phyloP scores from a whole-genome alignment of 2,329 filamentous ascomycete genomes.

The Emmonsia crescens region DNA sequence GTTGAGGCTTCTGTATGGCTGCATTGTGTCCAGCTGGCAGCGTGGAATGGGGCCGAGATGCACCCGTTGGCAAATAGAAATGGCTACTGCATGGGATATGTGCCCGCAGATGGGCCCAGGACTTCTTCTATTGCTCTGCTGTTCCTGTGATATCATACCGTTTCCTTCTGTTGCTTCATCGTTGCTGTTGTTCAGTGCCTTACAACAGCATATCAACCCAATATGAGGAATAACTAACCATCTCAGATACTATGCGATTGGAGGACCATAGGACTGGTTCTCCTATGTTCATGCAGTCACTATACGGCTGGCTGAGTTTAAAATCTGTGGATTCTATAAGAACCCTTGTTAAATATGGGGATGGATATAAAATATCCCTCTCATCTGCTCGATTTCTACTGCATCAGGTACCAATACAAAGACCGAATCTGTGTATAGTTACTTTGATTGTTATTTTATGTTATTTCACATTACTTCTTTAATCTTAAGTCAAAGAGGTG shows the following conservation, averaged over 20 bases:
- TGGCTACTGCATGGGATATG: neutral
- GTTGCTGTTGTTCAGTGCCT: neutral
- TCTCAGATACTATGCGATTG: neutral
- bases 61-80: neutral
- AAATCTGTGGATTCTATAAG: neutral
- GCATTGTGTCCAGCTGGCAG: neutral
- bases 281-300: neutral
- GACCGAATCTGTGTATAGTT: neutral
- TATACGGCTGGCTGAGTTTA: neutral
- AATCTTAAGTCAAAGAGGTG: neutral
- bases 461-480: neutral
- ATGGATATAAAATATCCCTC: neutral
- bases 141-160: neutral
- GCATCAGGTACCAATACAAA: neutral
- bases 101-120: neutral
- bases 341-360: neutral
- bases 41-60: neutral
- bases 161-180: neutral
- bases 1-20: neutral
- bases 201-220: neutral
- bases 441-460: neutral
- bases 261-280: neutral
- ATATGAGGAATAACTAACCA: neutral
- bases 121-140: neutral
- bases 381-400: neutral